A percentile compares a stretch with the other conserved stretches of the same genome.
These are phyloP conservation scores for Exophiala alcalophila DNA, from an alignment of 2,329 filamentous ascomycete species.

Conservation along the genomic window DNA sequence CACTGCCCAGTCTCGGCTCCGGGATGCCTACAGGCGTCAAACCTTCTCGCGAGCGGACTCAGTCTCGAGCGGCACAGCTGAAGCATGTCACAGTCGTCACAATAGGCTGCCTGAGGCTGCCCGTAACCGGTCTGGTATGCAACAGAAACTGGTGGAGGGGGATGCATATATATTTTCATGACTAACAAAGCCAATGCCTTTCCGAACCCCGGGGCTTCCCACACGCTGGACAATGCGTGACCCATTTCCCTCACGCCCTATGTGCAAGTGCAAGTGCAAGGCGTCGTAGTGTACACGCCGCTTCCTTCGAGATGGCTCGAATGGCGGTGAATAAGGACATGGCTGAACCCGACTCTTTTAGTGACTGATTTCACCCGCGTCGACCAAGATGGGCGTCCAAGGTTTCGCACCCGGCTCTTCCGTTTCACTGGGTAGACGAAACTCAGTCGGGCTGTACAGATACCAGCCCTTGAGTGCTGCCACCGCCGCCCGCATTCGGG, in stretches of 20 bases:
- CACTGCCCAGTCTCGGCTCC: no score
- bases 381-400: slow-evolving; percentile 67
- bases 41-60: no score
- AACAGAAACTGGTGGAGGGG: background rate
- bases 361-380: slow-evolving; percentile 67
- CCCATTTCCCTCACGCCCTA: slow-evolving; percentile 3
- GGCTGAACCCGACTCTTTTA: slow-evolving; percentile 32
- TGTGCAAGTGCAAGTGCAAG: slow-evolving; percentile 15
- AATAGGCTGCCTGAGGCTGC: no score
- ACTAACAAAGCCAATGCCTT: slow-evolving; percentile 8
- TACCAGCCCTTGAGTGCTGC: slow-evolving; percentile 92
- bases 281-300: slow-evolving; percentile 16
- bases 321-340: slow-evolving; percentile 7
- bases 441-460: slow-evolving; percentile 75
- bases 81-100: no score
- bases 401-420: slow-evolving; percentile 58
- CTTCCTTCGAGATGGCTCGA: no score
- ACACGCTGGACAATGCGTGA: slow-evolving; percentile 14
- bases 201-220: background rate
- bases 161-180: slow-evolving; percentile 3
- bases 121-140: no score
- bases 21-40: no score
- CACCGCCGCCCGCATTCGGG: slow-evolving; percentile 74
- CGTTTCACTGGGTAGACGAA: slow-evolving; percentile 68
- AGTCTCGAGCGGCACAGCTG: no score